Conservation (phyloP, 192 early-diverging fungal genomes). For the Umbelopsis isabellina region DNA sequence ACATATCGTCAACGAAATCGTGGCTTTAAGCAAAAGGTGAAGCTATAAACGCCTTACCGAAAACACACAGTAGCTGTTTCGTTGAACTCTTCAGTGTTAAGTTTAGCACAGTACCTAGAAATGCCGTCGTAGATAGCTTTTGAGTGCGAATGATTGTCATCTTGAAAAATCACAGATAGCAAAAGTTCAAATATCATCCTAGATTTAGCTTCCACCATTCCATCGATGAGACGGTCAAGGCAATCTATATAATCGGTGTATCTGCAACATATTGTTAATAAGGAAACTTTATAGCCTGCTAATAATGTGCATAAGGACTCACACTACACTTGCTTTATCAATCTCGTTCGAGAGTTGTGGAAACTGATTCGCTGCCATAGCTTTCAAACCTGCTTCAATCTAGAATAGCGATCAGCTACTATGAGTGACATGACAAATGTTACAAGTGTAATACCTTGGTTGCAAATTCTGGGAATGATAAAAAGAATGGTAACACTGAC, state of each 20-base stretch:
- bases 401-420: neutral
- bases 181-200: constrained; percentile 53
- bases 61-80: constrained; percentile 45
- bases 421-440: no score
- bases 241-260: constrained; percentile 56
- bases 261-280: constrained; percentile 15
- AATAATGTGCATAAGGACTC: neutral
- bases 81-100: constrained; percentile 41
- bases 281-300: no score
- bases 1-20: neutral
- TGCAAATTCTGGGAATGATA: constrained; percentile 33
- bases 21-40: no score
- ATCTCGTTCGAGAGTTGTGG: constrained; percentile 37
- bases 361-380: constrained; percentile 54
- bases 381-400: constrained; percentile 47
- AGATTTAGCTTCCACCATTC: constrained; percentile 45
- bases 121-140: constrained; percentile 42
- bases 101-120: constrained; percentile 39
- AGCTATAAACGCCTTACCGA: constrained; percentile 38
- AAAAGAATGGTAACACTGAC: constrained; percentile 50
- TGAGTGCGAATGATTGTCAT: constrained; percentile 51
- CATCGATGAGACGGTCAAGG: constrained; percentile 56
- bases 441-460: constrained; percentile 27
- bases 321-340: constrained; percentile 22
- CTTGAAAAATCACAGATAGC: constrained; percentile 56